Base-by-base conservation (phyloP, 2,329 filamentous ascomycete species). In the Drechslerella dactyloides region DNA sequence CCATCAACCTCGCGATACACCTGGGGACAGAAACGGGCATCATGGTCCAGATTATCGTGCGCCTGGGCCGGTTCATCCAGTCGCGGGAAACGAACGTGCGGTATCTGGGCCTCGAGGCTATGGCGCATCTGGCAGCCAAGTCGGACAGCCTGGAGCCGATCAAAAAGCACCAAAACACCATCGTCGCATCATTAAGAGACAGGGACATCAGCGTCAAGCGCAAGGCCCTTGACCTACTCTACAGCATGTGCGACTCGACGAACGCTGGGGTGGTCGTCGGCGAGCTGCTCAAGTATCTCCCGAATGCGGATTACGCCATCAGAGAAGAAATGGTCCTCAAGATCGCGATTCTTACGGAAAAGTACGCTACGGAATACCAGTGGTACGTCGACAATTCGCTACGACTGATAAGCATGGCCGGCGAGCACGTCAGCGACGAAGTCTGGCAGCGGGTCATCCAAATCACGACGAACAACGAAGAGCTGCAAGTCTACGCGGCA, bases 351-450 rank as follows among this genome's bases (percentile, higher is more conserved):
- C 81, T 99, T 74, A 97, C 96, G 0, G 94, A 99, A 79, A 97
- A 97, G 79, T 99, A 99, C 79, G 94, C 94, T 23, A 97, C 93
- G 0, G 94, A 99, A 78, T 91, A 96, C 19, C 93, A 97, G 82
- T 99, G 94, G 94, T 99, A 99, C 80, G 96, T 99, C 74, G 93
- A 99, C 78, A 97, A 97, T 76, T 96, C 94, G 10, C 84, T 99
- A 75, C 88, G 93, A 63, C 85, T 99, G 58, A 93, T 99, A 69
- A 92, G 93, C 68, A 93, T 97, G 87, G 94, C 96, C 1, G 94
- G 94, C 75, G 94, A 99, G 78, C 94, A 99, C 79, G 93, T 99
- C 76, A 97, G 93, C 80, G 96, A 99, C 74, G 94, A 99, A 81
- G 94, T 99, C 17, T 99, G 94, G 94, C 94, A 99, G 79, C 88